phyloP scores from a whole-genome alignment of 306 rosid genomes.

The Elaeagnus macrophylla region DNA sequence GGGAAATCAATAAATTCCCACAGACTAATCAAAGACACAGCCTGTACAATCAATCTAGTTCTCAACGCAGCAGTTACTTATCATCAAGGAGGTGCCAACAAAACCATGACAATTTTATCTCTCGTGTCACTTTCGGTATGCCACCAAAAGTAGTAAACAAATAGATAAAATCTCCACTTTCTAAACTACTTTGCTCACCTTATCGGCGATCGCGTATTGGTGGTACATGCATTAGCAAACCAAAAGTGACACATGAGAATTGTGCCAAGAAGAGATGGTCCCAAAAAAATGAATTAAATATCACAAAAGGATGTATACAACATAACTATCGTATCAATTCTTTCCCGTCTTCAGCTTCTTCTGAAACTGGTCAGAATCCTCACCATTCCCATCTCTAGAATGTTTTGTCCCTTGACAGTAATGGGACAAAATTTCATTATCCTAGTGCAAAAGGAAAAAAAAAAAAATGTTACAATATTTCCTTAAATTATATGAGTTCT shows the following conservation, averaged over 20 bases:
- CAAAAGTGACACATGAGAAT: too few species aligned
- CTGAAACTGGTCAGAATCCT: conserved; percentile 46
- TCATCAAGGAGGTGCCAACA: too few species aligned
- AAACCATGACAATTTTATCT: too few species aligned
- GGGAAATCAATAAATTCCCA: conserved; percentile 43
- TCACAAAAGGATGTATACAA: neutral
- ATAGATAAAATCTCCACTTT: too few species aligned
- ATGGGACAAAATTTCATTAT: conserved; percentile 30
- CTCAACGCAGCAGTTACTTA: conserved; percentile 24
- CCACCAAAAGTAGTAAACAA: too few species aligned
- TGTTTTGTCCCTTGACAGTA: conserved; percentile 40
- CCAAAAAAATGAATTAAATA: conserved; percentile 51
- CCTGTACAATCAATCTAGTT: conserved; percentile 57
- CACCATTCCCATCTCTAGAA: conserved; percentile 34
- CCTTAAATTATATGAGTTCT: neutral
- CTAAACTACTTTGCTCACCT: too few species aligned
- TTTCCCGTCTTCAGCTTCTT: conserved; percentile 64
- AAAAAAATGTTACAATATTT: conserved; percentile 21
- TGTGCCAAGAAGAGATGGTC: neutral
- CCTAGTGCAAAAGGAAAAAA: conserved; percentile 37
- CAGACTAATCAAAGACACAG: conserved; percentile 37
- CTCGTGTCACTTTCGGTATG: too few species aligned
- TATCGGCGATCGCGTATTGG: too few species aligned
- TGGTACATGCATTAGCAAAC: too few species aligned
- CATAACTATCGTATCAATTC: conserved; percentile 38